phyloP scores from a whole-genome alignment of 1,139 yeast genomes.

The Saccharomyces hybrid region DNA sequence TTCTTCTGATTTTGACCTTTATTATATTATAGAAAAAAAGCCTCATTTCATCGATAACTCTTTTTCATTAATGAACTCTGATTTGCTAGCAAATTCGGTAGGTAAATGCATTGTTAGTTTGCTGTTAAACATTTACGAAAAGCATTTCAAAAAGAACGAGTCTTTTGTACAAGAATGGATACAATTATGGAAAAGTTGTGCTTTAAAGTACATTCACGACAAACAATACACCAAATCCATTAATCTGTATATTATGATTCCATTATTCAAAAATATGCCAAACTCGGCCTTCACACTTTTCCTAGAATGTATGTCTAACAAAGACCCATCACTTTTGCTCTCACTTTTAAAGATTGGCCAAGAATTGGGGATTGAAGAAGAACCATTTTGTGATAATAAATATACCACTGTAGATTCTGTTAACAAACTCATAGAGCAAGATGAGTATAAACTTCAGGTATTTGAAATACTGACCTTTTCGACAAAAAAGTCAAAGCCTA shows the following conservation, averaged over 20 bases:
- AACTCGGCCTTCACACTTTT: conserved; percentile 39
- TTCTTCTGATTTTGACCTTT: conserved; percentile 40
- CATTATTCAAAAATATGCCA: conserved; percentile 45
- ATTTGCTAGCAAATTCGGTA: conserved; percentile 59
- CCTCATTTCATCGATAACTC: conserved; percentile 44
- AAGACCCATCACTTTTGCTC: conserved; percentile 40
- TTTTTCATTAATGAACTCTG: conserved; percentile 45
- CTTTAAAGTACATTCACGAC: conserved; percentile 33
- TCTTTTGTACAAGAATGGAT: conserved; percentile 41
- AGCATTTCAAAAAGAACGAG: conserved; percentile 15
- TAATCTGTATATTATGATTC: conserved; percentile 55
- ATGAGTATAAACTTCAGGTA: conserved; percentile 48
- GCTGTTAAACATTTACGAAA: conserved; percentile 33
- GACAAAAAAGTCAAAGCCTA: conserved; percentile 52
- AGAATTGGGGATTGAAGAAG: conserved; percentile 45
- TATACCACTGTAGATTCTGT: conserved; percentile 36
- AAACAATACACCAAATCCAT: conserved; percentile 40
- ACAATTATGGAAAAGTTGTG: conserved; percentile 43
- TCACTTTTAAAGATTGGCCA: conserved; percentile 61
- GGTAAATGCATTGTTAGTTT: conserved; percentile 54
- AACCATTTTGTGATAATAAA: conserved; percentile 41
- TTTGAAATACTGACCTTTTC: conserved; percentile 56
- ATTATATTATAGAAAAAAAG: conserved; percentile 36
- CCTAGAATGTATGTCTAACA: conserved; percentile 25
- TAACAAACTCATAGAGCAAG: conserved; percentile 39